A percentile compares a stretch with the other conserved stretches of the same genome.
phyloP scores from a whole-genome alignment of 2,329 filamentous ascomycete genomes.

The Botrytis cinerea region DNA sequence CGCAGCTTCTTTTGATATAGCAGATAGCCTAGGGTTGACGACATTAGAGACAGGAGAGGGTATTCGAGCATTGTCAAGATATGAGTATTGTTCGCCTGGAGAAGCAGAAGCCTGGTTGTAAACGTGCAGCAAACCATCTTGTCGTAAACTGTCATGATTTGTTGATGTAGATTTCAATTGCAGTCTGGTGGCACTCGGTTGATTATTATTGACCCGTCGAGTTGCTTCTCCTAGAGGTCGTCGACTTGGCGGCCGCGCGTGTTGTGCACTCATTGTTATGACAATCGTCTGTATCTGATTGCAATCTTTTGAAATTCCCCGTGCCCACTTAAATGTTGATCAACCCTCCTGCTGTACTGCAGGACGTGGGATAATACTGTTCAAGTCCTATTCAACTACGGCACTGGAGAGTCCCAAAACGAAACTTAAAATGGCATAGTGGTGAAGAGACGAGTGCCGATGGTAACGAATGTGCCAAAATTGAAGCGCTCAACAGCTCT shows the following conservation, averaged over 20 bases:
- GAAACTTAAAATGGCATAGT: slow-evolving; percentile 11
- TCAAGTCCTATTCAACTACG: slow-evolving; percentile 5
- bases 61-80: slow-evolving; percentile 28
- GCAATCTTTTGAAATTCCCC: not conserved
- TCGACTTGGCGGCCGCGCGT: slow-evolving; percentile 36
- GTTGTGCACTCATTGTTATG: slow-evolving; percentile 32
- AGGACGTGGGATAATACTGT: not conserved
- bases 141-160: slow-evolving; percentile 37
- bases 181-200: slow-evolving; percentile 20
- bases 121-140: slow-evolving; percentile 31
- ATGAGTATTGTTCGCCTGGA: slow-evolving; percentile 25
- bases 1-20: slow-evolving; percentile 41
- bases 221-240: slow-evolving; percentile 41
- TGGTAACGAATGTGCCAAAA: slow-evolving; percentile 17
- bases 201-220: slow-evolving; percentile 40
- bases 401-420: not conserved
- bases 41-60: slow-evolving; percentile 38
- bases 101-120: slow-evolving; percentile 24
- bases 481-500: slow-evolving; percentile 2
- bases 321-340: not conserved
- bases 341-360: not conserved
- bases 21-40: slow-evolving; percentile 42
- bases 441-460: not conserved
- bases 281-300: not conserved
- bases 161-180: slow-evolving; percentile 31